phyloP scores from a whole-genome alignment of 345 rosid genomes.

The Lumnitzera racemosa region DNA sequence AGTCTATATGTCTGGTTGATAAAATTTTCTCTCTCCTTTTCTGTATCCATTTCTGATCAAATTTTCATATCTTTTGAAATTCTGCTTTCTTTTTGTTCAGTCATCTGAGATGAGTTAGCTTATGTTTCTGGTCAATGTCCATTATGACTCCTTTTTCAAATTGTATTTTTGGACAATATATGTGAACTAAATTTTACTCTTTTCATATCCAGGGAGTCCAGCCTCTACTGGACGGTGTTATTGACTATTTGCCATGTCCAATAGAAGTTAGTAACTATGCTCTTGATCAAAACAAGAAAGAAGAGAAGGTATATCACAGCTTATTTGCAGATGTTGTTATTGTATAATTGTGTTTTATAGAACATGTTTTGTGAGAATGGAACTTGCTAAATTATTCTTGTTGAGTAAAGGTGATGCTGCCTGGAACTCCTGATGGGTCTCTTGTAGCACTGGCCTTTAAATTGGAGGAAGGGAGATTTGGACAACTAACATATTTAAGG shows the following conservation, averaged over 20 bases:
- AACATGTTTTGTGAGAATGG: background rate
- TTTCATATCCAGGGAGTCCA: slow-evolving; percentile 70
- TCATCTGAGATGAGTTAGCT: too few species aligned
- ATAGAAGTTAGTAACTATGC: slow-evolving; percentile 86
- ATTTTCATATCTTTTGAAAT: too few species aligned
- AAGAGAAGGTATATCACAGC: slow-evolving; percentile 62
- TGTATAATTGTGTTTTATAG: background rate
- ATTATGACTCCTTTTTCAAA: background rate
- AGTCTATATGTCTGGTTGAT: too few species aligned
- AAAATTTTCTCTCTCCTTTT: too few species aligned
- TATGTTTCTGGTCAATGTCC: too few species aligned
- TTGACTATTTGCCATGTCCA: slow-evolving; percentile 84
- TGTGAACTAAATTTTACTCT: slow-evolving; percentile 4
- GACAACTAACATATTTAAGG: slow-evolving; percentile 93
- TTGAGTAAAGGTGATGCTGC: slow-evolving; percentile 49
- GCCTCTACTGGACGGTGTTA: slow-evolving; percentile 84
- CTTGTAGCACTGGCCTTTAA: slow-evolving; percentile 97
- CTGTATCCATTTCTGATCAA: too few species aligned
- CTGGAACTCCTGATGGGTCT: slow-evolving; percentile 92
- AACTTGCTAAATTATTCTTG: background rate
- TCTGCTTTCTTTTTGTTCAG: too few species aligned
- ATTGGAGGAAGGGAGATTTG: slow-evolving; percentile 96
- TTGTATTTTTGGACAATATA: background rate
- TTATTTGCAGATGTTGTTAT: slow-evolving; percentile 6
- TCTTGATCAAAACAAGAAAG: slow-evolving; percentile 80